Percentiles rank a stretch among this genome's conserved stretches.
Conservation (phyloP, 2,329 filamentous ascomycete species). For the Pestalotiopsis sp. region DNA sequence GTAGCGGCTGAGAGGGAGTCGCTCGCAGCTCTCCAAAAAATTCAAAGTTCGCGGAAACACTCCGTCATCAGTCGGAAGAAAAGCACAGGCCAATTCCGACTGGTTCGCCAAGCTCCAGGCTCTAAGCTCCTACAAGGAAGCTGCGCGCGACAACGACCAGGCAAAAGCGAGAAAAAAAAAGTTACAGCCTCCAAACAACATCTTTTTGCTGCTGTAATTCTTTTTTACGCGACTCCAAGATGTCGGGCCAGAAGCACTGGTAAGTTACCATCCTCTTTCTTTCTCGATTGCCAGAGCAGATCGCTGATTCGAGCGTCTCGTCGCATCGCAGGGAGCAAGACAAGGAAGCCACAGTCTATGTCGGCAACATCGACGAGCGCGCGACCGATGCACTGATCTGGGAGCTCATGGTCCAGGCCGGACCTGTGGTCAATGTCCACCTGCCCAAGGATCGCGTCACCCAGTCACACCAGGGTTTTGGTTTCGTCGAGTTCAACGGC, state of each 20-base stretch:
- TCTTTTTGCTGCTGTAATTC: not conserved
- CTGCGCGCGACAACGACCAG: not conserved
- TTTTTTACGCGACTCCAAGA: constrained; percentile 6
- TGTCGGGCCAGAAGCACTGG: constrained; percentile 45
- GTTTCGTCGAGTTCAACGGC: constrained; percentile 97
- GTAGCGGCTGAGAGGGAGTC: not conserved
- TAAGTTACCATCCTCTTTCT: constrained; percentile 17
- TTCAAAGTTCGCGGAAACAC: constrained; percentile 4
- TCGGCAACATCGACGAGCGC: constrained; percentile 97
- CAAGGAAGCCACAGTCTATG: constrained; percentile 97
- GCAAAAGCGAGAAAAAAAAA: not conserved
- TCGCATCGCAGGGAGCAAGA: constrained; percentile 79
- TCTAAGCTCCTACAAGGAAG: not conserved
- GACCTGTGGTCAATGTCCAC: constrained; percentile 96
- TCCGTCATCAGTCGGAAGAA: constrained; percentile 1
- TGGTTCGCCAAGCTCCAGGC: not conserved
- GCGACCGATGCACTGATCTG: constrained; percentile 88
- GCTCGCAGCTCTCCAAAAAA: constrained; percentile 11
- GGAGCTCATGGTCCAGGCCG: constrained; percentile 98
- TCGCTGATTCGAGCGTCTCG: not conserved
- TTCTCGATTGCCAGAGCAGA: not conserved
- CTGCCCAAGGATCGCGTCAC: constrained; percentile 98
- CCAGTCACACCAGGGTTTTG: constrained; percentile 95
- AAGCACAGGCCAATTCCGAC: not conserved
- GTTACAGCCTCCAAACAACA: not conserved